Base-by-base conservation (phyloP, 768 basidiomycete species). In the Rhizopogon roseolus region DNA sequence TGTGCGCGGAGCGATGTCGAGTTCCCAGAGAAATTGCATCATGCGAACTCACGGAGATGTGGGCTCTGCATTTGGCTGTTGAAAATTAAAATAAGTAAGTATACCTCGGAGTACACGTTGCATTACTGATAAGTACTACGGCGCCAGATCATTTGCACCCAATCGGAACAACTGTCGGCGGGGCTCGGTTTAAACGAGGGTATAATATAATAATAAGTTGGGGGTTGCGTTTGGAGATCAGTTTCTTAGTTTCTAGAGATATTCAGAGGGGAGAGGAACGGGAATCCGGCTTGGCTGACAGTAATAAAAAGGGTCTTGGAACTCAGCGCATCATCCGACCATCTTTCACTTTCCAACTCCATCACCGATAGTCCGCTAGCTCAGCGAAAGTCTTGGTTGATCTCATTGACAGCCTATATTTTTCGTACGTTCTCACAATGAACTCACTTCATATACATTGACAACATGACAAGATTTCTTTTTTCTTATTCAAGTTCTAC, bases 351-450 rank as follows among this genome's bases (percentile, higher is more conserved):
- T 41, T 56, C 57, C 53, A 58, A 56, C 54, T 54, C 56, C 55
- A 58, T 44, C 59, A 66, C 63, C 63, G 59, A 61, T 56, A 69
- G 63, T 70, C 67, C 69, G 67, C 67, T 56, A 68, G 69, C 67
- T 68, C 67, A 68, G 67, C 67, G 67, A 68, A 58, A 57, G 66
- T 54, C 66, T 58, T 56, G 60, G 59, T 60, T 48, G 52, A 22
- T 45, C 39, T 36, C 52, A 50, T 41, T 29, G 29, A 57, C 64
- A 60, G 51, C 50, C 53, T 17, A 64, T 68, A 60, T 60, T 66
- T 68, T 59, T 49, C 52, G 57, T 64, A 48, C 52, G 59, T 54
- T 38, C 56, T 52, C 55, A 56, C 57, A 45, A 46, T n/a, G 22
- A 48, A 22, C 19, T 25, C 32, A 25, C 34, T 36, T 48, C 14